Base-by-base conservation (phyloP, 345 rosid genomes). In the Erucastrum elatum region DNA sequence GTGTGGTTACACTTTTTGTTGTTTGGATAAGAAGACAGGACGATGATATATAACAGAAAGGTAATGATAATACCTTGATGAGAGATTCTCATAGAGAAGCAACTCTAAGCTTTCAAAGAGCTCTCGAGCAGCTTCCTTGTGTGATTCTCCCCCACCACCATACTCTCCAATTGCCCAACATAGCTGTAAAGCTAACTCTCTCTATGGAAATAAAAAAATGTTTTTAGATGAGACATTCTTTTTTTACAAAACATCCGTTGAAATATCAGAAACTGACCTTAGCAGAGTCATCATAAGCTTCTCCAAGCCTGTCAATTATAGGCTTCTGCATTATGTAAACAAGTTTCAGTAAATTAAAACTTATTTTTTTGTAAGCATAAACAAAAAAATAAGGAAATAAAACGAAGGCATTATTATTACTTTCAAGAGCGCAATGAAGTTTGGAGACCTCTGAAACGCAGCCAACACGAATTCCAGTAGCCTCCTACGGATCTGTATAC, bases 91-190 rank as follows among this genome's bases (percentile, higher is more conserved):
- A 73, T 95, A 95, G 56, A 95, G 75, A 85, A 95, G 98, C 33
- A 95, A 78, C 77, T 95, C 99, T 64, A 93, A 84, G 72, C 90
- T 95, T 86, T 95, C 99, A 74, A 95, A 95, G 75, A 93, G 98
- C 80, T 95, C 99, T 6, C 98, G 92, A 77, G 98, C 99, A 61
- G 90, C 96, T 75, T 93, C 99, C 77, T 88, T 93, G 82, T 90
- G 90, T 64, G 92, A 82, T 76, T 68, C 89, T 46, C 98, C 97
- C 7, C 98, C 99, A 16, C 99, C 99, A 66, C 91, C 96, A 78
- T 95, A 89, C 86, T 95, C 98, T 69, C 99, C 99, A 62, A 93
- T 88, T 78, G 99, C 97, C 99, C 99, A 95, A 81, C 99, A 95
- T 64, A 95, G 83, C 49, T 93, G 94, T 75, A 95, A 82, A 31